Evolutionary conservation across 2,329 filamentous ascomycete genomes (phyloP), one percentile per base, ranked within the genome.

Genomic region (Capronia epimyces): DNA sequence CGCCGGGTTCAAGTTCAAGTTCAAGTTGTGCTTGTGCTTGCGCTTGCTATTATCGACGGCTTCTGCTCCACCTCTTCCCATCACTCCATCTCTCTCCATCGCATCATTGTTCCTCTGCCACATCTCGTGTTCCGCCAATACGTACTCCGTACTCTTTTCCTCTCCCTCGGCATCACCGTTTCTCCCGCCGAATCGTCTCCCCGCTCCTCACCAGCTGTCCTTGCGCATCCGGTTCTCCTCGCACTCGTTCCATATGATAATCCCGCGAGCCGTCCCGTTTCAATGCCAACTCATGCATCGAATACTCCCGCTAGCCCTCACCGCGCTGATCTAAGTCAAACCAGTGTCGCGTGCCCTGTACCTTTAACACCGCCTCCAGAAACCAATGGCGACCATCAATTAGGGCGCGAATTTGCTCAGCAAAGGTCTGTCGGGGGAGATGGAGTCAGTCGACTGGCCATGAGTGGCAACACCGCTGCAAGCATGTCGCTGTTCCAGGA

Each of bases 401-500:
- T 43, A 44, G 46, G 46, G 18, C 32, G 42, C 40, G 24, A 10
- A 18, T n/a, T 39, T 21, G 20, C 34, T 18, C 49, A 47, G 24
- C 53, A 51, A 36, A 39, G 34, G 21, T 24, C 21, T 5, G 22
- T 32, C n/a, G 43, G 40, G 18, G 43, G 45, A 12, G 43, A 52
- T 58, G 56, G 24, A 32, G 37, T 52, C 32, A 43, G 32, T 27
- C 49, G 46, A 15, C 37, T 31, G 13, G 24, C 29, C 18, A 40
- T 52, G 40, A 47, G 46, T 37, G 49, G 59, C 41, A 61, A 61
- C 41, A 61, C 60, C 21, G 59, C 59, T 25, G 50, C 55, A 16
- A 58, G 53, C 24, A 62, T 62, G 60, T 55, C 56, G 12, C n/a
- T 49, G 36, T 52, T 44, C 27, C 60, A 62, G 50, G 60, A 61